Evolutionary conservation across 1,284 basidiomycete species (phyloP).

Genomic region (Ganoderma lingzhi): DNA sequence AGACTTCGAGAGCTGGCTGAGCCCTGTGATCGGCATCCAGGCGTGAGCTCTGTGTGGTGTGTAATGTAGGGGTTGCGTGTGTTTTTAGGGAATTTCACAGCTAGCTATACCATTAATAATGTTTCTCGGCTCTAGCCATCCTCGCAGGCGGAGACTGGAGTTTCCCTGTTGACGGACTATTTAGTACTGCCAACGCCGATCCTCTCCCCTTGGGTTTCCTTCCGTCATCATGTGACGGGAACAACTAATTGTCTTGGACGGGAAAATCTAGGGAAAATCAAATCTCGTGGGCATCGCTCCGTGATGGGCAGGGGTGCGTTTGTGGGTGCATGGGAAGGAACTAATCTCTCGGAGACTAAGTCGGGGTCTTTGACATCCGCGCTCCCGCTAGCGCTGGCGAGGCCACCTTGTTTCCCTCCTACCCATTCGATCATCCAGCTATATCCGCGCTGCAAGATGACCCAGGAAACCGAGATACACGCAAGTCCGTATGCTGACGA

Average conservation of each 20-base stretch:
- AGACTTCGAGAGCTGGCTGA: slow-evolving; percentile 68
- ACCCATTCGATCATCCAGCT: not conserved
- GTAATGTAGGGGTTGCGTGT: not conserved
- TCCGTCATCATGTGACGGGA: not conserved
- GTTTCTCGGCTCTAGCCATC: not conserved
- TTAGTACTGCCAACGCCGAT: not conserved
- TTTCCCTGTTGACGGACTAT: not conserved
- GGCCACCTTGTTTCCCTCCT: not conserved
- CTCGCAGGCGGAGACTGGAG: not conserved
- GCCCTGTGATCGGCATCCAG: slow-evolving; percentile 47
- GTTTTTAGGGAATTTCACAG: not conserved
- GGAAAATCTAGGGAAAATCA: not conserved
- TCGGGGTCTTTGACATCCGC: not conserved
- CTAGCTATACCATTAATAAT: not conserved
- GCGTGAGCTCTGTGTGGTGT: slow-evolving; percentile 7
- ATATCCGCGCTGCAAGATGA: not conserved
- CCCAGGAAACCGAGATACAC: not conserved
- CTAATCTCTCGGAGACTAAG: not conserved
- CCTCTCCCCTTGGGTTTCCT: not conserved
- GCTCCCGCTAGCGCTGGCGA: not conserved
- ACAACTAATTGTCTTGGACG: not conserved
- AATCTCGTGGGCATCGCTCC: not conserved
- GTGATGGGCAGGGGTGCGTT: not conserved
- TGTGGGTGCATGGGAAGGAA: not conserved
- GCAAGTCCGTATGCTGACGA: not conserved